Percentiles rank a stretch among this genome's conserved stretches.
phyloP scores from a whole-genome alignment of 2,329 filamentous ascomycete genomes.

The Cladosporium phlei region DNA sequence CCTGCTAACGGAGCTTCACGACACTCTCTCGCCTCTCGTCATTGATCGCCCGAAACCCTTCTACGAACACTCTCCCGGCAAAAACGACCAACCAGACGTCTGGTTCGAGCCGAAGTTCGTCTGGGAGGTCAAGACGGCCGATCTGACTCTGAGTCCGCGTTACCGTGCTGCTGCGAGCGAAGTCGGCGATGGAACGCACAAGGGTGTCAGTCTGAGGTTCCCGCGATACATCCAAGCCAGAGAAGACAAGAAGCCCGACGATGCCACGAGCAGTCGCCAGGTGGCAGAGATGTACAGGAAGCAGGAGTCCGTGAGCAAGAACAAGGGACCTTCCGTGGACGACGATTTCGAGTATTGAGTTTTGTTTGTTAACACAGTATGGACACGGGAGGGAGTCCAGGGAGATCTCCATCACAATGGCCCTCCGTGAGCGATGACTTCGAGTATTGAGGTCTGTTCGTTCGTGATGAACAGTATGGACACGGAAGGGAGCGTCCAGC shows the following conservation, averaged over 20 bases:
- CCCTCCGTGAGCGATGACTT: too few species aligned
- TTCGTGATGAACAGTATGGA: too few species aligned
- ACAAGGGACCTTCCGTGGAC: slow-evolving; percentile 79
- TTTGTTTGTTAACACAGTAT: too few species aligned
- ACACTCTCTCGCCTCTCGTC: slow-evolving; percentile 66
- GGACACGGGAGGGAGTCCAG: too few species aligned
- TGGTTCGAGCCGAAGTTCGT: slow-evolving; percentile 95
- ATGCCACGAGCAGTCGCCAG: slow-evolving; percentile 77
- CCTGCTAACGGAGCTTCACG: slow-evolving; percentile 82
- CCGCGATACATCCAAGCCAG: slow-evolving; percentile 86
- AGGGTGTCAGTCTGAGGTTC: slow-evolving; percentile 84
- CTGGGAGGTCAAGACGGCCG: slow-evolving; percentile 97
- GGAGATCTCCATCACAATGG: too few species aligned
- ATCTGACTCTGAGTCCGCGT: slow-evolving; percentile 83
- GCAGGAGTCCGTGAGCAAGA: slow-evolving; percentile 86
- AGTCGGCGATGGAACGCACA: slow-evolving; percentile 55
- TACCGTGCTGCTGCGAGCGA: slow-evolving; percentile 89
- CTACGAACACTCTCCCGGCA: slow-evolving; percentile 76
- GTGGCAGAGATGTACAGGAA: slow-evolving; percentile 96
- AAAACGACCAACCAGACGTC: slow-evolving; percentile 93
- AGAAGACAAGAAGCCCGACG: slow-evolving; percentile 92
- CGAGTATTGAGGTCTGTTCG: slow-evolving; percentile 82
- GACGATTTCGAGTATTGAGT: slow-evolving; percentile 93
- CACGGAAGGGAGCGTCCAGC: too few species aligned
- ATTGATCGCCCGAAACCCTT: slow-evolving; percentile 94